Evolutionary conservation across 495 filamentous ascomycete genomes (phyloP).

Genomic region (Penicillium bialowiezense): DNA sequence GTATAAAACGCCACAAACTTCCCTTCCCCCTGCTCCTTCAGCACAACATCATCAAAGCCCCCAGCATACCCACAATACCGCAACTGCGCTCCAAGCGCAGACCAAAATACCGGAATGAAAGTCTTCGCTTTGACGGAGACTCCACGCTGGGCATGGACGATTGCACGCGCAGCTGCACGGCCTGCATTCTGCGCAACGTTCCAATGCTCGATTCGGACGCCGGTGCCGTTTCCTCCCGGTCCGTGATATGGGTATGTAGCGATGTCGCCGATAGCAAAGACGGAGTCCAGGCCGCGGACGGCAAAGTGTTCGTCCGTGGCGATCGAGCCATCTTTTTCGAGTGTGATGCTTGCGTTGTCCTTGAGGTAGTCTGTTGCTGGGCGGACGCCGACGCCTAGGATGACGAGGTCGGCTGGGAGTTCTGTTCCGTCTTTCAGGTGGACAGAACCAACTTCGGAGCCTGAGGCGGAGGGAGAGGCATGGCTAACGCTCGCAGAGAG

Average conservation of each 20-base stretch:
- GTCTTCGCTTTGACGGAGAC: constrained; percentile 54
- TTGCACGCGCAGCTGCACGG: constrained; percentile 70
- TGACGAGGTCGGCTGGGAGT: constrained; percentile 83
- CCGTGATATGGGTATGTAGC: constrained; percentile 93
- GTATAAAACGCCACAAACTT: constrained; percentile 89
- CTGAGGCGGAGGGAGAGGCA: constrained; percentile 58
- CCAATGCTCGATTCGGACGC: constrained; percentile 92
- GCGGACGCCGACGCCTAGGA: constrained; percentile 84
- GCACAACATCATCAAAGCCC: constrained; percentile 80
- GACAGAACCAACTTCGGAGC: constrained; percentile 73
- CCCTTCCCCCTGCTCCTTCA: constrained; percentile 70
- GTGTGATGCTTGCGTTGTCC: constrained; percentile 59
- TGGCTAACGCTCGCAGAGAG: constrained; percentile 77
- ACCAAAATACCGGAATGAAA: constrained; percentile 97
- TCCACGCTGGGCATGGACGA: constrained; percentile 49
- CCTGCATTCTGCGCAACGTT: constrained; percentile 95
- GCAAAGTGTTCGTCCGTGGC: constrained; percentile 73
- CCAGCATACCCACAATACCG: constrained; percentile 82
- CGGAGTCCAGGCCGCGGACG: constrained; percentile 65
- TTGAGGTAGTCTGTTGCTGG: constrained; percentile 86
- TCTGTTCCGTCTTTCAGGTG: constrained; percentile 81
- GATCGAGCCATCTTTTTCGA: constrained; percentile 79
- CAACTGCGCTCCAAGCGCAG: constrained; percentile 81
- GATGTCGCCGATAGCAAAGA: constrained; percentile 95
- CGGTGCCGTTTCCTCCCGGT: constrained; percentile 60